Conservation (phyloP, 2,329 filamentous ascomycete genomes). For the Fusarium nematophilum region DNA sequence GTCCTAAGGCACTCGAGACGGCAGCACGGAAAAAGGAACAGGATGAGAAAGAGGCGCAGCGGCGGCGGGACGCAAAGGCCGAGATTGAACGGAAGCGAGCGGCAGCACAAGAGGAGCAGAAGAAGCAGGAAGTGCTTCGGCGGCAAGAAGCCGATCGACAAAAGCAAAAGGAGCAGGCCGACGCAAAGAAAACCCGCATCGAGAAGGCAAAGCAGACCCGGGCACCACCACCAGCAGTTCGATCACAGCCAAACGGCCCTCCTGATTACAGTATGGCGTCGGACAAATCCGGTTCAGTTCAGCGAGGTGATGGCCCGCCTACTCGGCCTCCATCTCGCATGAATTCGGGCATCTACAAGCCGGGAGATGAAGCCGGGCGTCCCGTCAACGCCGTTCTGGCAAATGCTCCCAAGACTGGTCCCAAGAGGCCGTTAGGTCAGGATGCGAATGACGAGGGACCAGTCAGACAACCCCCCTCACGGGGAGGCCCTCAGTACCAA, state of each 20-base stretch:
- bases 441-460: conserved; percentile 68
- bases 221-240: conserved; percentile 69
- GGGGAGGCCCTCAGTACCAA: conserved; percentile 72
- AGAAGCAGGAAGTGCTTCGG: conserved; percentile 66
- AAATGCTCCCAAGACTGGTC: conserved; percentile 67
- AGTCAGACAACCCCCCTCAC: conserved; percentile 56
- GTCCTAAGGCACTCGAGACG: conserved; percentile 77
- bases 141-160: conserved; percentile 72
- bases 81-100: conserved; percentile 83
- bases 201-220: conserved; percentile 74
- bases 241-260: conserved; percentile 65
- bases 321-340: conserved; percentile 67
- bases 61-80: conserved; percentile 83
- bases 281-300: conserved; percentile 42
- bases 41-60: conserved; percentile 82
- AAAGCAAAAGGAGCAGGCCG: conserved; percentile 66
- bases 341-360: conserved; percentile 62
- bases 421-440: conserved; percentile 79
- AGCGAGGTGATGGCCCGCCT: conserved; percentile 49
- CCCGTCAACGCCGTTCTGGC: conserved; percentile 71
- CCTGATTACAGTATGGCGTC: conserved; percentile 56
- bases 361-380: conserved; percentile 70
- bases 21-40: conserved; percentile 86
- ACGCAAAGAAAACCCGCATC: conserved; percentile 73
- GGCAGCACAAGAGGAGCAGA: conserved; percentile 73